These are phyloP conservation scores for Vicia faba DNA, from an alignment of 306 rosid genomes.

Conservation along the genomic window DNA sequence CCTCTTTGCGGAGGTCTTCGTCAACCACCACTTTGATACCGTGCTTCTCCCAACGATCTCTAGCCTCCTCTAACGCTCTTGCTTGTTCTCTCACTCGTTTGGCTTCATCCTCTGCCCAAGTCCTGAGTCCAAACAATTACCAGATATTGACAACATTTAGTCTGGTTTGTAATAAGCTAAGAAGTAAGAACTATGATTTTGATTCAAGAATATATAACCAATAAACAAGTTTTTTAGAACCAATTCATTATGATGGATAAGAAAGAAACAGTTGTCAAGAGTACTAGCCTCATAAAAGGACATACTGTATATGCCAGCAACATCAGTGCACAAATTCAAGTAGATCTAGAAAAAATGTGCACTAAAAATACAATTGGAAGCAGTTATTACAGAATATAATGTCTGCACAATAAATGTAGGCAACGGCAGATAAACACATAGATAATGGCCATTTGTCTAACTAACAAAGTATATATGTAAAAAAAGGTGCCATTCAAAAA, in stretches of 20 bases:
- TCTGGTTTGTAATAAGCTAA: slow-evolving; percentile 1
- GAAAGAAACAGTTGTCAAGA: slow-evolving; percentile 16
- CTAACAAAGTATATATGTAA: neutral
- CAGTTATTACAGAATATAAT: neutral
- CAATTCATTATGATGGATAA: neutral
- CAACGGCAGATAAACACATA: neutral
- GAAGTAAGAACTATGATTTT: slow-evolving; percentile 23
- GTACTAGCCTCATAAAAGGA: neutral
- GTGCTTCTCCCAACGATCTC: slow-evolving; percentile 91
- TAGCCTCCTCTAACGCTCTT: slow-evolving; percentile 86
- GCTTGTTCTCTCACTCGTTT: slow-evolving; percentile 92
- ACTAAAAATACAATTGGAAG: slow-evolving; percentile 11
- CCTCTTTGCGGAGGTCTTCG: slow-evolving; percentile 79
- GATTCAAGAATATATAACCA: neutral
- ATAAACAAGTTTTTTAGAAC: neutral
- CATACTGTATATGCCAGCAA: neutral
- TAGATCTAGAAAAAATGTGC: neutral
- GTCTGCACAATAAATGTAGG: neutral
- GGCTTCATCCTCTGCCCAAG: slow-evolving; percentile 99
- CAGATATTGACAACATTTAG: slow-evolving; percentile 23
- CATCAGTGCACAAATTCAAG: slow-evolving; percentile 11
- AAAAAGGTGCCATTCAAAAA: no score
- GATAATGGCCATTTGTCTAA: slow-evolving; percentile 9
- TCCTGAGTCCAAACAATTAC: slow-evolving; percentile 47
- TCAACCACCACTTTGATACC: slow-evolving; percentile 96